Base-by-base conservation (phyloP, 73 alveolate species). In the Durusdinium trenchii region DNA sequence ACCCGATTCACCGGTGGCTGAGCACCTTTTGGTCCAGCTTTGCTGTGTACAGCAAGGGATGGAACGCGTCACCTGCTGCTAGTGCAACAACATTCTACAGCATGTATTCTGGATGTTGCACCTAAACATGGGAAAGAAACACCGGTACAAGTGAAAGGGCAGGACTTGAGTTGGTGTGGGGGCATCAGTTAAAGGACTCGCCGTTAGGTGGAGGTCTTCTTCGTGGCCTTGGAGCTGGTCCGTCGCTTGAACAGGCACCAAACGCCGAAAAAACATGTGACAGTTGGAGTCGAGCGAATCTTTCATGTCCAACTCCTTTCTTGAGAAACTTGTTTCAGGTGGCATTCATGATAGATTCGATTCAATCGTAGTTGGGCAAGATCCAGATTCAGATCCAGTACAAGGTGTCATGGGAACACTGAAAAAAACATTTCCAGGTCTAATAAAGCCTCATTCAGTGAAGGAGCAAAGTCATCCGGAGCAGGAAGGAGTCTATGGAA, bases 201-300 rank as follows among this genome's bases (percentile, higher is more conserved):
- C 81, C 81, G 81, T 18, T 20, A 86, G 95, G 95, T 86, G 95
- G 95, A 86, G 78, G 95, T 86, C 35, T 61, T 86, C 67, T 86
- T 86, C 38, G 95, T 86, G 45, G 95, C 95, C 36, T 28, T 86
- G 82, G 95, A 86, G 83, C 62, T 86, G 46, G 95, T 86, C 46
- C 20, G 64, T 36, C 84, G 78, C 23, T 64, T 86, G 60, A 86
- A 86, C 84, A 12, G 38, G 95, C 94, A 14, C 20, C 51, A 42
- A 32, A 18, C 81, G 43, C 42, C 81, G 64, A n/a, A n/a, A n/a
- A 60, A 32, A 23, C 73, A 60, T 67, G 81, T 67, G 81, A 67
- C n/a, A 20, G 64, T 36, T 73, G 85, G 64, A 54, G 64, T 54
- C 64, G 64, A n/a, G n/a, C n/a, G 73, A 60, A 23, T 23, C 73